Conservation (phyloP, 1,139 yeast species). For the Zygosaccharomyces pseudobailii region DNA sequence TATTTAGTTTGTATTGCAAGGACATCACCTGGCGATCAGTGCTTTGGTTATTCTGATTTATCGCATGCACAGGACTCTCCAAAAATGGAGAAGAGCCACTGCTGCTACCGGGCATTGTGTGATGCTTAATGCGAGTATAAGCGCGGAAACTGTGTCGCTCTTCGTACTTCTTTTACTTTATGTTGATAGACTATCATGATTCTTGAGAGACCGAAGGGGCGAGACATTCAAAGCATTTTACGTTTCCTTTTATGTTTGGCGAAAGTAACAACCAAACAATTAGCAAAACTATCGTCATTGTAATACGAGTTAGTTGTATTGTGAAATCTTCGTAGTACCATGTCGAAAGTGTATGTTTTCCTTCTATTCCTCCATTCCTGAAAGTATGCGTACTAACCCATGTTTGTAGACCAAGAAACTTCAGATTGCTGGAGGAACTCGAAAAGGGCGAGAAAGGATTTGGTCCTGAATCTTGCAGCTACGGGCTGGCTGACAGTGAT, state of each 20-base stretch:
- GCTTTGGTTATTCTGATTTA: constrained; percentile 7
- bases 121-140: neutral
- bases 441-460: constrained; percentile 98
- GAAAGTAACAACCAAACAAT: neutral
- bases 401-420: constrained; percentile 72
- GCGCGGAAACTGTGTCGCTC: neutral
- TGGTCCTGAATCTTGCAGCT: constrained; percentile 95
- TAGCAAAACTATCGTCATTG: neutral
- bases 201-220: constrained; percentile 3
- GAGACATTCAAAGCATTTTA: neutral
- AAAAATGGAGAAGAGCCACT: constrained; percentile 47
- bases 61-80: constrained; percentile 37
- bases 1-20: constrained; percentile 24
- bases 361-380: neutral
- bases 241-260: neutral
- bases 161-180: constrained; percentile 5
- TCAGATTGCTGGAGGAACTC: constrained; percentile 87
- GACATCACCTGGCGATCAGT: constrained; percentile 19
- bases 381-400: constrained; percentile 3
- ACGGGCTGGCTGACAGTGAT: constrained; percentile 82
- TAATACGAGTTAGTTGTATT: neutral
- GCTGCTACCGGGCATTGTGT: constrained; percentile 16
- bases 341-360: constrained; percentile 40
- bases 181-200: neutral
- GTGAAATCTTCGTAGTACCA: constrained; percentile 8